phyloP scores from a whole-genome alignment of 805 yeast species.

The Diddensiella santjacobensis region DNA sequence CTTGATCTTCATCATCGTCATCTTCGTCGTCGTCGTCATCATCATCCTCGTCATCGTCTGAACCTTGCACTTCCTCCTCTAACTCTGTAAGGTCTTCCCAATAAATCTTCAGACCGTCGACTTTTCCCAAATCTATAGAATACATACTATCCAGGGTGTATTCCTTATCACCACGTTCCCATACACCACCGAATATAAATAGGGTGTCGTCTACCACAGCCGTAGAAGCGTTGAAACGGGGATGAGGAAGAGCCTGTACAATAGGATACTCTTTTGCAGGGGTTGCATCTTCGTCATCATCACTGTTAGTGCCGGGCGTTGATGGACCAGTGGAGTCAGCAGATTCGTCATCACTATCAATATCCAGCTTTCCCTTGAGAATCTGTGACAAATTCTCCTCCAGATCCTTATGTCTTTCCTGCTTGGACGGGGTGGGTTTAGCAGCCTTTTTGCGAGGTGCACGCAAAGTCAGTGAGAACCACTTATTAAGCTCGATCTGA shows the following conservation, averaged over 20 bases:
- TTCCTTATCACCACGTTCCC: conserved; percentile 86
- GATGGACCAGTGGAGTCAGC: conserved; percentile 3
- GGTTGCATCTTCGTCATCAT: conserved; percentile 37
- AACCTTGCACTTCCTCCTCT: conserved; percentile 41
- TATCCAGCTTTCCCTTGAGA: conserved; percentile 28
- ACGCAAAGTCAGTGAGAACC: conserved; percentile 72
- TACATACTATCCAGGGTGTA: conserved; percentile 81
- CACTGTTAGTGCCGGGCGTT: conserved; percentile 31
- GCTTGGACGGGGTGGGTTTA: conserved; percentile 40
- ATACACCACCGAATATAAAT: conserved; percentile 85
- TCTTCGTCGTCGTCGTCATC: conserved; percentile 58
- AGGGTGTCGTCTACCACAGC: conserved; percentile 81
- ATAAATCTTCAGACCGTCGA: conserved; percentile 81
- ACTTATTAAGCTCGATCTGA: conserved; percentile 80
- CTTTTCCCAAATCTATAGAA: conserved; percentile 74
- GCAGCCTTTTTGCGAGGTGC: conserved; percentile 48
- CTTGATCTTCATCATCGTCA: conserved; percentile 72
- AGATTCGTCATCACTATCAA: conserved; percentile 24
- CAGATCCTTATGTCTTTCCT: conserved; percentile 68
- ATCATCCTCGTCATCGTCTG: conserved; percentile 38
- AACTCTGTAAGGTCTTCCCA: conserved; percentile 80
- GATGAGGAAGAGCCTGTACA: conserved; percentile 69
- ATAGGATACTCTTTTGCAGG: conserved; percentile 50
- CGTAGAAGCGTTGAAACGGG: conserved; percentile 80
- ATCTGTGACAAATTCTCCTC: conserved; percentile 67